phyloP scores from a whole-genome alignment of 495 filamentous ascomycete species.

The Lasiosphaeria miniovina region DNA sequence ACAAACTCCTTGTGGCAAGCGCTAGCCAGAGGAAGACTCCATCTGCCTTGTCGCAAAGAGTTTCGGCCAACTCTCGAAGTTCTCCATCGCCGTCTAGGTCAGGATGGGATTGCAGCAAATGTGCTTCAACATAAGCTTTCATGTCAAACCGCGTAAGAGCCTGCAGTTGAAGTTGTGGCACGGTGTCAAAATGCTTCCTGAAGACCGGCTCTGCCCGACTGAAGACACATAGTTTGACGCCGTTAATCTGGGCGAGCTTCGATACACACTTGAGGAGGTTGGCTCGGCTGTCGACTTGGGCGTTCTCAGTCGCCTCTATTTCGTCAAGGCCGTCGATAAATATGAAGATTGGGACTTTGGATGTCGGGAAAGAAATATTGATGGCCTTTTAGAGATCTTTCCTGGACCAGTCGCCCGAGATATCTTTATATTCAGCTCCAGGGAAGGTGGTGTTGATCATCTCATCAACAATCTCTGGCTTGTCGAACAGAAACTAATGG shows the following conservation, averaged over 20 bases:
- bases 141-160: constrained; percentile 36
- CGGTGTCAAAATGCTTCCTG: neutral
- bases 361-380: neutral
- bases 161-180: constrained; percentile 25
- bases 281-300: constrained; percentile 1
- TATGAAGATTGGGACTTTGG: constrained; percentile 16
- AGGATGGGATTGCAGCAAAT: constrained; percentile 14
- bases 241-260: constrained; percentile 10
- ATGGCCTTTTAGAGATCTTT: constrained; percentile 15
- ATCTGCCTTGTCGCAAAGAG: constrained; percentile 25
- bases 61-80: constrained; percentile 8
- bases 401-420: constrained; percentile 9
- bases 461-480: constrained; percentile 9
- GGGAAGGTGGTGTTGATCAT: constrained; percentile 9
- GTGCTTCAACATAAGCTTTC: constrained; percentile 22
- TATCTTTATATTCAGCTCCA: constrained; percentile 8
- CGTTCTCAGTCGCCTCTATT: neutral
- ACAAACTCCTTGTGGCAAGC: constrained; percentile 31
- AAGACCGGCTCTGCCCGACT: constrained; percentile 20
- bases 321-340: constrained; percentile 28
- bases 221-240: constrained; percentile 17
- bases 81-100: neutral
- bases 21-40: constrained; percentile 46
- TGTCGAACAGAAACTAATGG: constrained; percentile 23
- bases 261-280: constrained; percentile 1